A percentile compares a stretch with the other conserved stretches of the same genome.
Conservation (phyloP, 2,329 filamentous ascomycete genomes). For the Exophiala spinifera region DNA sequence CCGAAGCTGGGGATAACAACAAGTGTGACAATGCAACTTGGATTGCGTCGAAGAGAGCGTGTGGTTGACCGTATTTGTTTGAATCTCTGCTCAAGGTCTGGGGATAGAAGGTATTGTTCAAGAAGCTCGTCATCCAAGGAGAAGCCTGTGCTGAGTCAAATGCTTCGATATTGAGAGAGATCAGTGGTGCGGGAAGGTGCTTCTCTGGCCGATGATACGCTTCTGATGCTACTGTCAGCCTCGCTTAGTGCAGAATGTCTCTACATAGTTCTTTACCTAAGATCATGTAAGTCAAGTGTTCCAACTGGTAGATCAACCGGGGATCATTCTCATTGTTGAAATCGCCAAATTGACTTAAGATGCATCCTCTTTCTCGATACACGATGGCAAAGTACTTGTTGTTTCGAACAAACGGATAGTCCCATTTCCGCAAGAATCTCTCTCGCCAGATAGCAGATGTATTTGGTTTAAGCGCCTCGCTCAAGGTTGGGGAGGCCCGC, state of each 20-base stretch:
- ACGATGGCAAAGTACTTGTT: constrained; percentile 32
- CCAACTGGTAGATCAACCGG: constrained; percentile 32
- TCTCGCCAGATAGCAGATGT: constrained; percentile 36
- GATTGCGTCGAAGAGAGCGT: constrained; percentile 27
- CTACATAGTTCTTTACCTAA: constrained; percentile 19
- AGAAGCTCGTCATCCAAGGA: constrained; percentile 24
- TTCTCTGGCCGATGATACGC: constrained; percentile 14
- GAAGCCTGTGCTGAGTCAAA: constrained; percentile 21
- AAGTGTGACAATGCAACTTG: constrained; percentile 35
- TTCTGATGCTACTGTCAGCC: constrained; percentile 11
- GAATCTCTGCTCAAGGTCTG: neutral
- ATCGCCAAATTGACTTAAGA: constrained; percentile 32
- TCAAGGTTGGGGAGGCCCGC: constrained; percentile 30
- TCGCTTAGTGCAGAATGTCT: neutral
- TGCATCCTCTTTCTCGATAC: constrained; percentile 37
- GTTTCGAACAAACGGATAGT: constrained; percentile 30
- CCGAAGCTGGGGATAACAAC: constrained; percentile 25
- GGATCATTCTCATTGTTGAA: constrained; percentile 32
- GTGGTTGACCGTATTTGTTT: constrained; percentile 17
- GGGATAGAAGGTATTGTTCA: constrained; percentile 22
- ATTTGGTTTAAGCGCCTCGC: constrained; percentile 28
- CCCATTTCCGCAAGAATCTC: constrained; percentile 36
- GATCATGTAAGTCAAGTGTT: constrained; percentile 30
- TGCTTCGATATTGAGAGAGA: constrained; percentile 25
- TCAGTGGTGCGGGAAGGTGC: constrained; percentile 13